A percentile compares a stretch with the other conserved stretches of the same genome.
phyloP scores from a whole-genome alignment of 306 rosid species.

The Ormosia semicastrata region DNA sequence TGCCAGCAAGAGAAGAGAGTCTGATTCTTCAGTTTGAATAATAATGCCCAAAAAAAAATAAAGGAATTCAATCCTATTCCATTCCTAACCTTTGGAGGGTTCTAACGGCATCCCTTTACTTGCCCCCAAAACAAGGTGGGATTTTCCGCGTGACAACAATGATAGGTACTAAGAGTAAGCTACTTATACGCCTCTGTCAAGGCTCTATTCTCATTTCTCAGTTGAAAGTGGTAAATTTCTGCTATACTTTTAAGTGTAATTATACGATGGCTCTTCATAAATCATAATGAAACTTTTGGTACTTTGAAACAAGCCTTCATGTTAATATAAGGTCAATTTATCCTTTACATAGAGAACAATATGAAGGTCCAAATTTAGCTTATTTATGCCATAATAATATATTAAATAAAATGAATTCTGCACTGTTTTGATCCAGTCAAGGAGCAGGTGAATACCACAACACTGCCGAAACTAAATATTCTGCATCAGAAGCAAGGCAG shows the following conservation, averaged over 20 bases:
- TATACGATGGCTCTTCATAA: neutral
- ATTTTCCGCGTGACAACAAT: neutral
- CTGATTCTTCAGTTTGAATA: neutral
- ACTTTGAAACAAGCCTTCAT: neutral
- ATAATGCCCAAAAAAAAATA: neutral
- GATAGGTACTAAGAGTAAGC: neutral
- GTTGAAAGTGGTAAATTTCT: neutral
- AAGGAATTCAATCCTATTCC: neutral
- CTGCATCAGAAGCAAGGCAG: conserved; percentile 1
- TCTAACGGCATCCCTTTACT: neutral
- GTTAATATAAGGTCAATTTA: neutral
- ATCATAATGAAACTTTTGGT: neutral
- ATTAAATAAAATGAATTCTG: neutral
- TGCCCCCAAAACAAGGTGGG: neutral
- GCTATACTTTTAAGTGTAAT: neutral
- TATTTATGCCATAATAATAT: neutral
- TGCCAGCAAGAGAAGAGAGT: neutral
- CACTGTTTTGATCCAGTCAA: conserved; percentile 21
- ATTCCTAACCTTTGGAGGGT: neutral
- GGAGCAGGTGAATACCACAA: conserved; percentile 41
- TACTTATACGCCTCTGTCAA: neutral
- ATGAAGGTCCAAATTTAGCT: neutral
- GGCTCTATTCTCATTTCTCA: neutral
- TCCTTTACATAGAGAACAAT: neutral
- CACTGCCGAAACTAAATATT: conserved; percentile 17